Conservation (phyloP, 139 green algal genomes). For the Zygnema cylindricum region DNA sequence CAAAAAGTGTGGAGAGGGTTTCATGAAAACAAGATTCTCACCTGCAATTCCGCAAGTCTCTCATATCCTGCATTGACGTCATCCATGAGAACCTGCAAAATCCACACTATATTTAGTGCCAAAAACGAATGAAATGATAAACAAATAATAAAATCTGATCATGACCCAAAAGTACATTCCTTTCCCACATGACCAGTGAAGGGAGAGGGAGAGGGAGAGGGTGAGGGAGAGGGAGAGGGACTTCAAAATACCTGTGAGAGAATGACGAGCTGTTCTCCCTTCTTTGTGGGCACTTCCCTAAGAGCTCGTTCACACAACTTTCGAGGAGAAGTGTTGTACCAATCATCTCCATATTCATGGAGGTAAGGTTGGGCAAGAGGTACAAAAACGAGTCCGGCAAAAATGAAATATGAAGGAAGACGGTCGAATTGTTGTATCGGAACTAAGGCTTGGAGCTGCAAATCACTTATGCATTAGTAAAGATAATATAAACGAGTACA, state of each 20-base stretch:
- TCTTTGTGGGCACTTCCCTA: constrained; percentile 63
- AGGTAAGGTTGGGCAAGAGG: constrained; percentile 75
- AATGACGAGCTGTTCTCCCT: constrained; percentile 72
- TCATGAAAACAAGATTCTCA: neutral
- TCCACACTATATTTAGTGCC: constrained; percentile 13
- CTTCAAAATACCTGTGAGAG: constrained; percentile 65
- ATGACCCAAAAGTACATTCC: too few species aligned
- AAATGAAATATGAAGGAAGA: constrained; percentile 87
- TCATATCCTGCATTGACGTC: constrained; percentile 68
- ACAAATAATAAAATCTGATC: too few species aligned
- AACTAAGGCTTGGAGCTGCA: constrained; percentile 65
- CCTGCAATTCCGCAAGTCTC: constrained; percentile 46
- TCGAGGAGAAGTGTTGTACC: constrained; percentile 65
- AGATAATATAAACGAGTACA: constrained; percentile 32
- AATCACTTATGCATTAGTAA: neutral
- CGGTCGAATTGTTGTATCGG: constrained; percentile 75
- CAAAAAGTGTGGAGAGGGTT: too few species aligned
- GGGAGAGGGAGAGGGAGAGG: too few species aligned
- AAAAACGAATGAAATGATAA: too few species aligned
- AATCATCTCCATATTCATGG: constrained; percentile 77
- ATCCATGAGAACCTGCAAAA: constrained; percentile 58
- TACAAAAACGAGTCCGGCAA: constrained; percentile 84
- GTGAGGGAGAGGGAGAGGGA: neutral
- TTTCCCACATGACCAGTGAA: too few species aligned
- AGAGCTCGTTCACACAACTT: constrained; percentile 74